Evolutionary conservation across 768 basidiomycete species (phyloP).

Genomic region (Pleurotus tuoliensis): DNA sequence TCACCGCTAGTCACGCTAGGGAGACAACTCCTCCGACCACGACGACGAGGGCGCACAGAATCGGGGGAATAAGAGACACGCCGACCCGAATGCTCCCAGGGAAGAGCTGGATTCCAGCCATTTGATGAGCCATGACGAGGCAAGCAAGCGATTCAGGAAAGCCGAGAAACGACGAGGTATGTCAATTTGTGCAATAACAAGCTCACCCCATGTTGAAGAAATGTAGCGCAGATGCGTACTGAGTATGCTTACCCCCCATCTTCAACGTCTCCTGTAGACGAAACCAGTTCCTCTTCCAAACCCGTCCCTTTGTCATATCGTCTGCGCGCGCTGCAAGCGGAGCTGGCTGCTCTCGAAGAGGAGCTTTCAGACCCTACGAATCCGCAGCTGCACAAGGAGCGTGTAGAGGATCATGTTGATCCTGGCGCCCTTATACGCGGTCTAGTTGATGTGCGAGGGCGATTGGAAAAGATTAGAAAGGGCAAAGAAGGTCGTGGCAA

Average conservation of each 20-base stretch:
- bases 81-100: slow-evolving; percentile 28
- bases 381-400: slow-evolving; percentile 56
- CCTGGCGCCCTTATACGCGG: slow-evolving; percentile 75
- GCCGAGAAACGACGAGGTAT: slow-evolving; percentile 63
- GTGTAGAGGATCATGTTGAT: slow-evolving; percentile 59
- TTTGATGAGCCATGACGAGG: slow-evolving; percentile 63
- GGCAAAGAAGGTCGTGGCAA: slow-evolving; percentile 62
- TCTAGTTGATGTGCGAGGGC: slow-evolving; percentile 66
- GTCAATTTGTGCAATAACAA: slow-evolving; percentile 11
- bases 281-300: slow-evolving; percentile 26
- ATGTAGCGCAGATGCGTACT: slow-evolving; percentile 46
- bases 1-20: slow-evolving; percentile 29
- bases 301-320: slow-evolving; percentile 52
- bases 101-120: slow-evolving; percentile 71
- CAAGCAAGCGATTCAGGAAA: slow-evolving; percentile 64
- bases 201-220: neutral
- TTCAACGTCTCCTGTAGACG: slow-evolving; percentile 37
- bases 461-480: slow-evolving; percentile 65
- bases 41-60: slow-evolving; percentile 51
- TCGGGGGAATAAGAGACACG: slow-evolving; percentile 32
- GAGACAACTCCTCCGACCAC: slow-evolving; percentile 56
- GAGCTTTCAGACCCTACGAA: slow-evolving; percentile 83
- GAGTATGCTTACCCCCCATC: slow-evolving; percentile 72
- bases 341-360: slow-evolving; percentile 74
- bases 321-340: slow-evolving; percentile 65